Percentiles rank a stretch among this genome's conserved stretches.
phyloP scores from a whole-genome alignment of 345 rosid species.

The Salix suchowensis region DNA sequence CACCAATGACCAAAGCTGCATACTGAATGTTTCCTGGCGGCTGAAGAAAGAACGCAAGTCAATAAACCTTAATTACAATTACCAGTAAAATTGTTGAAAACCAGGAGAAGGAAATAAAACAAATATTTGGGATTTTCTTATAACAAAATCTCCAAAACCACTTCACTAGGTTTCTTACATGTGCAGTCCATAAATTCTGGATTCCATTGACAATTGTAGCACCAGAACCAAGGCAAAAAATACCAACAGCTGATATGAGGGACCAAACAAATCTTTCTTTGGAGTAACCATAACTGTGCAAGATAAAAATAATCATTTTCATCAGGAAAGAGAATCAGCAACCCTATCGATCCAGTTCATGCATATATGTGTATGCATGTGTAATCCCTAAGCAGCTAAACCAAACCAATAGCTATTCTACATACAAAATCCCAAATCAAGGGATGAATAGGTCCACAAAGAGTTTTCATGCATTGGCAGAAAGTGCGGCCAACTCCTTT shows the following conservation, averaged over 20 bases:
- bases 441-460: too few species aligned
- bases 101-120: constrained; percentile 7
- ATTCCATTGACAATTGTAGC: constrained; percentile 94
- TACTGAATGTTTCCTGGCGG: constrained; percentile 69
- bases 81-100: background rate
- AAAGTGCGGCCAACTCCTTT: too few species aligned
- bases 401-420: too few species aligned
- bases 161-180: constrained; percentile 36
- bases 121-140: background rate
- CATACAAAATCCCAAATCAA: too few species aligned
- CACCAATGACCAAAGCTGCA: constrained; percentile 94
- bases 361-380: background rate
- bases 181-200: constrained; percentile 79
- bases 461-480: too few species aligned
- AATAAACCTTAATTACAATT: constrained; percentile 11
- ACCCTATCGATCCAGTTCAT: background rate
- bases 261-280: constrained; percentile 99
- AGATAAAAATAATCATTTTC: background rate
- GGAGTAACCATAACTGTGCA: constrained; percentile 87
- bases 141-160: background rate
- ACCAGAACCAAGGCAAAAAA: constrained; percentile 97
- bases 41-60: constrained; percentile 40
- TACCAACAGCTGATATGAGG: constrained; percentile 98
- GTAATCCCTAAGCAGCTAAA: too few species aligned
- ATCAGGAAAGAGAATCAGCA: background rate